A percentile compares a stretch with the other conserved stretches of the same genome.
Conservation (phyloP, 208 protist species). For the Trypanosoma platydactyli region DNA sequence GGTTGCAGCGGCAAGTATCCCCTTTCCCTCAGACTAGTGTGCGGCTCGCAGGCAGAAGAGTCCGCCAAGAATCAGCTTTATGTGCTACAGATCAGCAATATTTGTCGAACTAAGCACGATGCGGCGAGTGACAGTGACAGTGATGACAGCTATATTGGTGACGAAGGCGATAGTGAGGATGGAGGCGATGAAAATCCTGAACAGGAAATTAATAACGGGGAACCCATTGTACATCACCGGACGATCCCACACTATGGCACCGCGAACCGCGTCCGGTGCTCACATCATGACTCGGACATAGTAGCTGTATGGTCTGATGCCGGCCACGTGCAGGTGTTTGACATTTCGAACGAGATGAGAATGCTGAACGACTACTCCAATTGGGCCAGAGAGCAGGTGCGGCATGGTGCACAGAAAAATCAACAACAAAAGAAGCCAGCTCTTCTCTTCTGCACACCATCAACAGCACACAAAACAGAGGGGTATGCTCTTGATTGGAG, state of each 20-base stretch:
- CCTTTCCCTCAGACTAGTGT: conserved; percentile 90
- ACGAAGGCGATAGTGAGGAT: conserved; percentile 62
- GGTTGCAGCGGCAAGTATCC: conserved; percentile 81
- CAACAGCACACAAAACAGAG: conserved; percentile 90
- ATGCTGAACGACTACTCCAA: conserved; percentile 81
- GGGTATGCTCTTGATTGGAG: conserved; percentile 98
- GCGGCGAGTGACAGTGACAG: conserved; percentile 90
- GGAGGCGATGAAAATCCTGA: conserved; percentile 79
- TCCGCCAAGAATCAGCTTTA: conserved; percentile 92
- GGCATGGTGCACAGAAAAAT: conserved; percentile 28
- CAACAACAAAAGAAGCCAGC: neutral
- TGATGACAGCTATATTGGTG: conserved; percentile 85
- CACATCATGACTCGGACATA: conserved; percentile 84
- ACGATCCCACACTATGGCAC: conserved; percentile 83
- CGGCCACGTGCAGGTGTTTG: conserved; percentile 94
- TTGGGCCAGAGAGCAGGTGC: conserved; percentile 80
- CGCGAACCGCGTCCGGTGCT: conserved; percentile 91
- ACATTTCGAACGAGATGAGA: conserved; percentile 76
- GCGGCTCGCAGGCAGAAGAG: conserved; percentile 95
- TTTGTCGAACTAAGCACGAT: conserved; percentile 94
- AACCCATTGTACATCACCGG: conserved; percentile 86
- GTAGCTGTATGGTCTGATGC: conserved; percentile 95
- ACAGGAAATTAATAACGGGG: conserved; percentile 82
- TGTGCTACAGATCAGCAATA: conserved; percentile 91
- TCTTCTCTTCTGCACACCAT: conserved; percentile 77